Base-by-base conservation (phyloP, 371 early-diverging fungal genomes). In the Mortierella sp. region DNA sequence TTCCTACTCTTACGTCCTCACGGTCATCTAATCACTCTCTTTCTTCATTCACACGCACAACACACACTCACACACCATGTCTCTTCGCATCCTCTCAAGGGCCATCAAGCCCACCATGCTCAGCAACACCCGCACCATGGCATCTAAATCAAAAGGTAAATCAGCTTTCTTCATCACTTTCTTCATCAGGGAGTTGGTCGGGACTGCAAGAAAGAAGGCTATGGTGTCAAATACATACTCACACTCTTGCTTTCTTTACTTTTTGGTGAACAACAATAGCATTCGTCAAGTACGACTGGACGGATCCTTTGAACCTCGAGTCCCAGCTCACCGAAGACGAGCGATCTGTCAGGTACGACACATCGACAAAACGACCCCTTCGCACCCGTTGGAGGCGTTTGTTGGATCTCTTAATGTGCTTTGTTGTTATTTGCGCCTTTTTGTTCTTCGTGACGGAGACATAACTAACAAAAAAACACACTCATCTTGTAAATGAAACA, bases 281-380 rank as follows among this genome's bases (percentile, higher is more conserved):
- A 11, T 91, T 94, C 82, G 95, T 93, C 71, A 95, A 95, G 88
- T 98, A 98, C 91, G 94, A 98, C 92, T 98, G 98, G 97, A 91
- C 93, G 73, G 99, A 99, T 82, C 95, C 98, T 5, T 88, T 99
- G 71, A 94, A 95, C 88, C 90, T 98, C 75, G 93, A 97, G 77
- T 91, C 93, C 8, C 93, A 92, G 71, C 91, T 98, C 74, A 97
- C 98, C 8, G 98, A 97, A 74, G 98, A 98, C 71, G 98, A 97
- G 88, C 88, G 89, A 53, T 91, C 92, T 81, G 94, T 98, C 75
- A 92, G 94, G 93, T 93, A 87, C 73, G 77, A n/a, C 59, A 57
- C 43, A 6, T n/a, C n/a, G n/a, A 44, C 31, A 75, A 13, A 37
- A 34, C 72, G 28, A 26, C 57, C 14, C 28, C 28, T 11, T 26